These are phyloP conservation scores for Drosera capensis DNA, from an alignment of 148 eudicot species.

Conservation along the genomic window DNA sequence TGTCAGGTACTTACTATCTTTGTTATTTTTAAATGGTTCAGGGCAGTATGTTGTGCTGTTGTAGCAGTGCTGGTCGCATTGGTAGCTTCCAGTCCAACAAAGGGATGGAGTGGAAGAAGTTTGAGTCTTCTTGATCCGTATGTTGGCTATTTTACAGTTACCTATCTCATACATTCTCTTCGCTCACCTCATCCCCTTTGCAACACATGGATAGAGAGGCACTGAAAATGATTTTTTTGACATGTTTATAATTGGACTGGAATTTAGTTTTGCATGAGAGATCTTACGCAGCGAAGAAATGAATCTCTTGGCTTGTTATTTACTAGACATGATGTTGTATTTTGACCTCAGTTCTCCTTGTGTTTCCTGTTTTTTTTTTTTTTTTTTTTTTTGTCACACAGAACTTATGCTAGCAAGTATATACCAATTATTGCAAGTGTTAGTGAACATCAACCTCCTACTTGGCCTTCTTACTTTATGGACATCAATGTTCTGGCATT, in stretches of 20 bases:
- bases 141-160: conserved; percentile 15
- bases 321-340: too few species aligned
- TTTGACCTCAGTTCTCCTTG: too few species aligned
- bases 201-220: too few species aligned
- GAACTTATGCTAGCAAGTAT: conserved; percentile 98
- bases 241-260: too few species aligned
- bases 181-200: background rate
- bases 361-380: too few species aligned
- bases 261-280: too few species aligned
- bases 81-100: conserved; percentile 96
- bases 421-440: conserved; percentile 99
- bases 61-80: conserved; percentile 63
- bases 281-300: too few species aligned
- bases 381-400: too few species aligned
- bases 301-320: too few species aligned
- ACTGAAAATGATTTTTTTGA: too few species aligned
- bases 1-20: too few species aligned
- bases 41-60: conserved; percentile 70
- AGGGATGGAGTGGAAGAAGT: conserved; percentile 99
- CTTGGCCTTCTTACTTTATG: conserved; percentile 99
- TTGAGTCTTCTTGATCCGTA: conserved; percentile 97
- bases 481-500: conserved; percentile 95
- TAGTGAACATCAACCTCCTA: conserved; percentile 99
- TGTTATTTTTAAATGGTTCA: conserved; percentile 18
- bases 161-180: background rate